These are phyloP conservation scores for Mycena olivaceomarginata DNA, from an alignment of 768 basidiomycete species.

Conservation along the genomic window DNA sequence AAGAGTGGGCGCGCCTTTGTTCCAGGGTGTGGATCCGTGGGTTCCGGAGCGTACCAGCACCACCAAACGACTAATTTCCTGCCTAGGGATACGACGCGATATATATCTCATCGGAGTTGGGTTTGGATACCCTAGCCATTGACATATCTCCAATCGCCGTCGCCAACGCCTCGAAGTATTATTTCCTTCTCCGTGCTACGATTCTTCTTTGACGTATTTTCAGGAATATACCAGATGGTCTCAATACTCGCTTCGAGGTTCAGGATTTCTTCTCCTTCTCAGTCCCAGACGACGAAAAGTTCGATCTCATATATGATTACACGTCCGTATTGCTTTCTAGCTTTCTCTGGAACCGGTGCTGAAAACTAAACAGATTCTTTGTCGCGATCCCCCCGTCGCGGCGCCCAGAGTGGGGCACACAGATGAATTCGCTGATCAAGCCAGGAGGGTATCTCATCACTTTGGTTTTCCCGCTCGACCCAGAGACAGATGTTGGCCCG, in stretches of 20 bases:
- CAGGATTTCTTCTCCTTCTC: conserved; percentile 75
- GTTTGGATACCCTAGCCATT: conserved; percentile 68
- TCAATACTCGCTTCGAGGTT: conserved; percentile 61
- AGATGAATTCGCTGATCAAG: conserved; percentile 74
- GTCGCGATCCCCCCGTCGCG: conserved; percentile 78
- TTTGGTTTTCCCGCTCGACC: conserved; percentile 74
- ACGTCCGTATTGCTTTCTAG: conserved; percentile 61
- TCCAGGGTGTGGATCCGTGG: conserved; percentile 74
- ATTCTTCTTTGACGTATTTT: not conserved
- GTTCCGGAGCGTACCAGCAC: conserved; percentile 19
- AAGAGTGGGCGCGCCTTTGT: conserved; percentile 65
- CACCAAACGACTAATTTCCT: not conserved
- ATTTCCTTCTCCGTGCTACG: not conserved
- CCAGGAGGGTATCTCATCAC: conserved; percentile 80
- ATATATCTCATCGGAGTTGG: conserved; percentile 69
- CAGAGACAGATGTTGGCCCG: conserved; percentile 68
- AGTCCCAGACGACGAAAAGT: conserved; percentile 59
- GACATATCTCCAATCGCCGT: conserved; percentile 78
- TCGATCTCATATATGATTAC: conserved; percentile 80
- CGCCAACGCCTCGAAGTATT: conserved; percentile 42
- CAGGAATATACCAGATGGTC: conserved; percentile 39
- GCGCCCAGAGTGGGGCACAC: conserved; percentile 73
- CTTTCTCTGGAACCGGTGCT: not conserved
- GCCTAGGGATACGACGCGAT: conserved; percentile 77
- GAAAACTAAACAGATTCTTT: conserved; percentile 72